Conservation (phyloP, 2,329 filamentous ascomycete genomes). For the Paraconiothyrium brasiliense region DNA sequence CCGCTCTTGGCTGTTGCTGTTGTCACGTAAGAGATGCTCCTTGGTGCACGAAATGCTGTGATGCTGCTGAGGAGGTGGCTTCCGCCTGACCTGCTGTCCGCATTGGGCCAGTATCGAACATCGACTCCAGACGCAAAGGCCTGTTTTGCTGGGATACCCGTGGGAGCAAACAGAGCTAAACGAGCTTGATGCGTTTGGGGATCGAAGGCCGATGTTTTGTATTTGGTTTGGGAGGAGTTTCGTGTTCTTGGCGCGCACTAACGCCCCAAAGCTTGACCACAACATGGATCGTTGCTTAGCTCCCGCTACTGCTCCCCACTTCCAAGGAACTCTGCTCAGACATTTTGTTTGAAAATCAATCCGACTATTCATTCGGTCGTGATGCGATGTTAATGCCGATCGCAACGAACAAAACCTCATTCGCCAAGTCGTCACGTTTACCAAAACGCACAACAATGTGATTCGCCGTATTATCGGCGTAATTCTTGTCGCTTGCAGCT, state of each 20-base stretch:
- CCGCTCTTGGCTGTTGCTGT: conserved; percentile 30
- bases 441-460: not conserved
- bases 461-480: not conserved
- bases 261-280: conserved; percentile 29
- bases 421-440: not conserved
- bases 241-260: conserved; percentile 36
- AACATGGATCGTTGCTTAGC: conserved; percentile 30
- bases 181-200: conserved; percentile 33
- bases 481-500: not conserved
- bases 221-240: conserved; percentile 46
- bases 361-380: not conserved
- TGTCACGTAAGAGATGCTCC: conserved; percentile 24
- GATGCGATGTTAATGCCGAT: not conserved
- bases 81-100: conserved; percentile 4
- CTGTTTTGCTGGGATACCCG: conserved; percentile 25
- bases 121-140: conserved; percentile 19
- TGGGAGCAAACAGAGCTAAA: conserved; percentile 18
- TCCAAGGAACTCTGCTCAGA: conserved; percentile 1
- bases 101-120: conserved; percentile 15
- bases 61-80: conserved; percentile 23
- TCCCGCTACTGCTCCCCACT: conserved; percentile 6
- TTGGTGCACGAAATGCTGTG: conserved; percentile 27
- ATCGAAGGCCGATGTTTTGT: conserved; percentile 41
- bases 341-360: not conserved
- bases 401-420: not conserved